A percentile compares a stretch with the other conserved stretches of the same genome.
These are phyloP conservation scores for Arthrobotrys sinensis DNA, from an alignment of 2,329 filamentous ascomycete species.

Conservation along the genomic window DNA sequence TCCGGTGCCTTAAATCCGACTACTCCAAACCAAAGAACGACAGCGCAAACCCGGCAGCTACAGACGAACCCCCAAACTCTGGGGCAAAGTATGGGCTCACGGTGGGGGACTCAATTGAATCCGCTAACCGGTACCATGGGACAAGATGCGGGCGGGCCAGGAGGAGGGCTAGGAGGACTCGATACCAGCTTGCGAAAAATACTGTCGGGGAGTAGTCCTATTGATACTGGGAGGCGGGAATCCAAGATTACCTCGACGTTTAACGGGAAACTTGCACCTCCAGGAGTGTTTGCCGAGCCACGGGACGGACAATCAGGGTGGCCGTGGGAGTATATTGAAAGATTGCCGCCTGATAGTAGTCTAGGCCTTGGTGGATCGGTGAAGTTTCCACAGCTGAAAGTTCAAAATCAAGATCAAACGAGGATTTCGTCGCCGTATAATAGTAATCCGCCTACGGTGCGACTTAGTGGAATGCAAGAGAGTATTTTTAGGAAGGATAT, in stretches of 20 bases:
- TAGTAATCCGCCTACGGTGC: neutral
- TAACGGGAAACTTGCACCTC: constrained; percentile 20
- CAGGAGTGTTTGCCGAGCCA: constrained; percentile 21
- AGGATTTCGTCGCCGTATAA: constrained; percentile 15
- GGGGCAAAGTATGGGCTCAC: neutral
- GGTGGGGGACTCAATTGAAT: neutral
- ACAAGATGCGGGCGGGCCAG: too few relatives aligned
- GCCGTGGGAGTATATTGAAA: constrained; percentile 30
- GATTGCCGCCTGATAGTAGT: constrained; percentile 9
- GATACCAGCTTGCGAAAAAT: constrained; percentile 34
- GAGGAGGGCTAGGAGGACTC: neutral
- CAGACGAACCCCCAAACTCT: constrained; percentile 12
- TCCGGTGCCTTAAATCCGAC: neutral
- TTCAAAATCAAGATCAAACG: neutral
- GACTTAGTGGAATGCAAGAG: constrained; percentile 27
- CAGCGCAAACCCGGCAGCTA: constrained; percentile 7
- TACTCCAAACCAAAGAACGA: constrained; percentile 19
- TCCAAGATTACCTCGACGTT: neutral
- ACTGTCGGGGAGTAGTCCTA: neutral
- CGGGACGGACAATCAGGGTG: neutral
- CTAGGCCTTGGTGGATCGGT: neutral
- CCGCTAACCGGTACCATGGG: constrained; percentile 1
- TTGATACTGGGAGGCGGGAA: neutral
- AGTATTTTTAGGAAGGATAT: constrained; percentile 23
- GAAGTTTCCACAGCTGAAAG: neutral